Conservation (phyloP, 2,329 filamentous ascomycete species). For the Chalaropsis thielavioides region DNA sequence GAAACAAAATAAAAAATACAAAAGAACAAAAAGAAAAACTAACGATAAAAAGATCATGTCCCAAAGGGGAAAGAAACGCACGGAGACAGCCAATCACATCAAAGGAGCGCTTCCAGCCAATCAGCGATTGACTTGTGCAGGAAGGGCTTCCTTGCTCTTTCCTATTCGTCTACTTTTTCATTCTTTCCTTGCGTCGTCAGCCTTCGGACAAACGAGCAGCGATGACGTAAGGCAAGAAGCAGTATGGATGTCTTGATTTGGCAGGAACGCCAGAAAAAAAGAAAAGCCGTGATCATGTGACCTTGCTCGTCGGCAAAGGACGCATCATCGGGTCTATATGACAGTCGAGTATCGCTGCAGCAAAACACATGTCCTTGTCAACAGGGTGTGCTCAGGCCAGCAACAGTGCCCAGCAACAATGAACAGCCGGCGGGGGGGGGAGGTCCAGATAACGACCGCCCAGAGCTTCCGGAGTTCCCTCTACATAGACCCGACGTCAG, state of each 20-base stretch:
- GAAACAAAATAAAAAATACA: neutral
- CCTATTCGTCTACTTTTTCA: neutral
- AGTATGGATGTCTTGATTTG: too few relatives aligned
- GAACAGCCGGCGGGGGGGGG: neutral
- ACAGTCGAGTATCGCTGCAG: neutral
- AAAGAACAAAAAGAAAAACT: neutral
- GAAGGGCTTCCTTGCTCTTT: too few relatives aligned
- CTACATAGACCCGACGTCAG: neutral
- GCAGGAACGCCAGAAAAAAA: too few relatives aligned
- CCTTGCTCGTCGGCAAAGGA: neutral
- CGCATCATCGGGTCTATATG: neutral
- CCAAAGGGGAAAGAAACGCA: neutral
- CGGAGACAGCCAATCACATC: neutral
- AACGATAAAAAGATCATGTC: neutral
- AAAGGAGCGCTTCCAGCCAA: neutral
- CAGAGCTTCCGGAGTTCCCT: neutral
- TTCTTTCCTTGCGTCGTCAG: slow-evolving; percentile 3
- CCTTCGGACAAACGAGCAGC: neutral
- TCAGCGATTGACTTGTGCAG: neutral
- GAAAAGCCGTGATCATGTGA: neutral
- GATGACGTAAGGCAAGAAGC: neutral
- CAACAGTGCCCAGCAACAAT: neutral
- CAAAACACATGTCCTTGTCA: neutral
- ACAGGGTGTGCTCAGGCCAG: neutral
- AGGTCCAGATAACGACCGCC: neutral